A percentile compares a stretch with the other conserved stretches of the same genome.
These are phyloP conservation scores for Lactarius quietus DNA, from an alignment of 768 basidiomycete species.

Conservation along the genomic window DNA sequence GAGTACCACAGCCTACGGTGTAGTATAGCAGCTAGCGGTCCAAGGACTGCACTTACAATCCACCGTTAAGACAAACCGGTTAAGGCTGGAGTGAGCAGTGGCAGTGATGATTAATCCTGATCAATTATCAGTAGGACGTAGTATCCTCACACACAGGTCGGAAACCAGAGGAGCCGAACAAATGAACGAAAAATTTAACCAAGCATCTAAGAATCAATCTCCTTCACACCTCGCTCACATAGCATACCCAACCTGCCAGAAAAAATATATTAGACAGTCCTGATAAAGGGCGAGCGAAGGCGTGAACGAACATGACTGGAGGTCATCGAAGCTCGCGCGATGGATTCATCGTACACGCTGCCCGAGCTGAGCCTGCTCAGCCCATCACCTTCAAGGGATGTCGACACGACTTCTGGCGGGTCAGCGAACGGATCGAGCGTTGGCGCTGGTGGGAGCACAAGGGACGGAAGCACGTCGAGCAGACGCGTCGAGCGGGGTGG, in stretches of 20 bases:
- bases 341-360: neutral
- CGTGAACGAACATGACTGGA: conserved; percentile 1
- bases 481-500: no score
- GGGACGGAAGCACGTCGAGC: neutral
- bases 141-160: no score
- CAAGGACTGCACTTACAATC: no score
- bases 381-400: neutral
- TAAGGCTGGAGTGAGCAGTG: no score
- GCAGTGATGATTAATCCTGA: no score
- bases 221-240: conserved; percentile 33
- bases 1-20: no score
- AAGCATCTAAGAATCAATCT: neutral
- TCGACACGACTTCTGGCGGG: neutral
- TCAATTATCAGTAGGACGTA: no score
- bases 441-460: neutral
- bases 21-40: no score
- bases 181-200: no score
- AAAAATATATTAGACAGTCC: conserved; percentile 36
- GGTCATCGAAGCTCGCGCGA: neutral
- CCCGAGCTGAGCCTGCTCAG: conserved; percentile 8
- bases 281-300: neutral
- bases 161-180: no score
- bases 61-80: no score
- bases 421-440: conserved; percentile 8
- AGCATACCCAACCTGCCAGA: conserved; percentile 35